Evolutionary conservation across 2,329 filamentous ascomycete species (phyloP), one percentile per base, ranked within the genome.

Genomic region (Sporothrix brasiliensis): DNA sequence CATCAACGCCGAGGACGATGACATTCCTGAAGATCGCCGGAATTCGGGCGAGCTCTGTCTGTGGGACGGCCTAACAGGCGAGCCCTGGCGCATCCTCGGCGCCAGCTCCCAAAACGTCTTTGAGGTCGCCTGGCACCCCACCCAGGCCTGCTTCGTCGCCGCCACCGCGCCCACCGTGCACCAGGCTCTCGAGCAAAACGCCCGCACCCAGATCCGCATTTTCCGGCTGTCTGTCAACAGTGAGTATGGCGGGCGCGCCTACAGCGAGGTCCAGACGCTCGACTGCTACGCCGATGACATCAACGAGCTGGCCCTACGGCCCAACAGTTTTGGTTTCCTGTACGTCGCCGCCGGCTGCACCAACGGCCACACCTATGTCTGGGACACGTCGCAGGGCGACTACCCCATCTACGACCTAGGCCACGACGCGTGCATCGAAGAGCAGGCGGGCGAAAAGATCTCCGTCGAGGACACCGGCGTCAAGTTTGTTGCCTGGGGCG

Each of bases 401-500:
- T 78, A 80, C 50, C 84, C 87, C 0, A 83, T 88, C 27, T 87
- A 89, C 74, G 77, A 84, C 1, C 79, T 90, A 0, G 73, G 79
- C 7, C 88, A 90, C 72, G 87, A 85, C 11, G 78, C 76, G 2
- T 76, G 79, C 14, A 76, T 80, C 58, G 79, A 80, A 68, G 73
- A 75, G 49, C 70, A 70, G 56, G 49, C 71, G 6, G 74, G 73
- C 21, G 71, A 75, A n/a, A 44, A 39, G 2, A 71, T 70, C 52
- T 74, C 73, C 70, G 78, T 80, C 10, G 86, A 87, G 67, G 88
- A 90, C 71, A 85, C 85, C 0, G 88, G 88, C 1, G 86, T 89
- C 54, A 89, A 89, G 75, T 89, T 90, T 73, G 84, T 84, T 0
- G 84, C 87, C 4, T 90, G 88, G 88, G 88, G 86, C 0, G 82